phyloP scores from a whole-genome alignment of 352 stramenopile genomes.

The Phytophthora parvispora region DNA sequence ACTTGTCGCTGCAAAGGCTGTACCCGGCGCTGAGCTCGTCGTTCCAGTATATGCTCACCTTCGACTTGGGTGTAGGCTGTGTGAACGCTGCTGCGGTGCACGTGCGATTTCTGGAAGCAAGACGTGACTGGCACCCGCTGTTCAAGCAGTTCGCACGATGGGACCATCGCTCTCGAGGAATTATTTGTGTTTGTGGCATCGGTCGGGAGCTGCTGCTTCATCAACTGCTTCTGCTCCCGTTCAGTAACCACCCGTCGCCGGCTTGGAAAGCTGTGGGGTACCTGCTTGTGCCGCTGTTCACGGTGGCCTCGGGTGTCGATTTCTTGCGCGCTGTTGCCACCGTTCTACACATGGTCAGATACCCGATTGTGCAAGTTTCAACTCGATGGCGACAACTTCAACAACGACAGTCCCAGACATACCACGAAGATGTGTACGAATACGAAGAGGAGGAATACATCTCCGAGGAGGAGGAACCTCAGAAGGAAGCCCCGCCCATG shows the following conservation, averaged over 20 bases:
- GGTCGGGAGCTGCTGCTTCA: constrained; percentile 72
- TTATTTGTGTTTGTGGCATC: constrained; percentile 60
- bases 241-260: constrained; percentile 37
- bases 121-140: constrained; percentile 68
- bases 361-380: constrained; percentile 38
- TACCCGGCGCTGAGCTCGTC: constrained; percentile 53
- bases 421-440: constrained; percentile 12
- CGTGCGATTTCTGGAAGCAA: constrained; percentile 66
- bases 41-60: constrained; percentile 59
- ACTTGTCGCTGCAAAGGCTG: constrained; percentile 61
- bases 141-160: constrained; percentile 71
- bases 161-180: constrained; percentile 55
- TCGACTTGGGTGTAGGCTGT: constrained; percentile 67
- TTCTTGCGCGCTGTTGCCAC: constrained; percentile 63
- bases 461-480: constrained; percentile 29
- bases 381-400: constrained; percentile 23
- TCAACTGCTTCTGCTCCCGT: constrained; percentile 70
- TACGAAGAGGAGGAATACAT: constrained; percentile 19
- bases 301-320: constrained; percentile 65
- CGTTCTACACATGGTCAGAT: constrained; percentile 64
- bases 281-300: constrained; percentile 68
- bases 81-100: constrained; percentile 67
- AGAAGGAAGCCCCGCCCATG: constrained; percentile 28
- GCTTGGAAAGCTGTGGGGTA: constrained; percentile 48
- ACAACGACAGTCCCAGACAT: not conserved